Evolutionary conservation across 2,329 filamentous ascomycete genomes (phyloP).

Genomic region (Nigrospora osmanthi): DNA sequence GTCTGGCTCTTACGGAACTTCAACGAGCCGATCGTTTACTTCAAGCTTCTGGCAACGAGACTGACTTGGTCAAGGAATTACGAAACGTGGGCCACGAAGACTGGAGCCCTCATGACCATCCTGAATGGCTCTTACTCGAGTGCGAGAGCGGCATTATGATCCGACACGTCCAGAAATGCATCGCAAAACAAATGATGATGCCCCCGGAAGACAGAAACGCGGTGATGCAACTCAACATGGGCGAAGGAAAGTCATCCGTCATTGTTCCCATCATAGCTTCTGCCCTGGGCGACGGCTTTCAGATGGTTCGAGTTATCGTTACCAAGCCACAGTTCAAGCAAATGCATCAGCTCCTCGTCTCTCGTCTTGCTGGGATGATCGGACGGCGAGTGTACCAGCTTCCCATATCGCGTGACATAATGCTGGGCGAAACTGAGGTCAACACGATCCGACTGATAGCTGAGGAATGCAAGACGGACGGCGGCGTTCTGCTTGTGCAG

Average conservation of each 20-base stretch:
- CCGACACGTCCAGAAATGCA: constrained; percentile 47
- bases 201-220: constrained; percentile 12
- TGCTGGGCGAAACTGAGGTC: constrained; percentile 21
- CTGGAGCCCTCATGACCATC: constrained; percentile 42
- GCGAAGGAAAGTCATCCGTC: constrained; percentile 61
- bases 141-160: constrained; percentile 56
- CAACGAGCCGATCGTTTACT: constrained; percentile 35
- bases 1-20: constrained; percentile 26
- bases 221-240: constrained; percentile 33
- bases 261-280: constrained; percentile 59
- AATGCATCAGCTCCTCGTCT: constrained; percentile 48
- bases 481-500: constrained; percentile 52
- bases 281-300: constrained; percentile 38
- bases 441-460: constrained; percentile 27
- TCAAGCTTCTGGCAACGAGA: background rate
- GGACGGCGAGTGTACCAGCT: constrained; percentile 46
- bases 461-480: constrained; percentile 34
- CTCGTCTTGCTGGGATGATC: constrained; percentile 47
- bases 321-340: constrained; percentile 54
- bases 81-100: constrained; percentile 44
- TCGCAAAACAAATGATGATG: constrained; percentile 32
- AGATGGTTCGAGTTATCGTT: constrained; percentile 50
- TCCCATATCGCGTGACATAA: constrained; percentile 48
- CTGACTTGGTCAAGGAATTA: constrained; percentile 31
- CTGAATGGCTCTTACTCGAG: constrained; percentile 58